phyloP scores from a whole-genome alignment of 805 yeast genomes.

The Blastobotrys chiropterorum region DNA sequence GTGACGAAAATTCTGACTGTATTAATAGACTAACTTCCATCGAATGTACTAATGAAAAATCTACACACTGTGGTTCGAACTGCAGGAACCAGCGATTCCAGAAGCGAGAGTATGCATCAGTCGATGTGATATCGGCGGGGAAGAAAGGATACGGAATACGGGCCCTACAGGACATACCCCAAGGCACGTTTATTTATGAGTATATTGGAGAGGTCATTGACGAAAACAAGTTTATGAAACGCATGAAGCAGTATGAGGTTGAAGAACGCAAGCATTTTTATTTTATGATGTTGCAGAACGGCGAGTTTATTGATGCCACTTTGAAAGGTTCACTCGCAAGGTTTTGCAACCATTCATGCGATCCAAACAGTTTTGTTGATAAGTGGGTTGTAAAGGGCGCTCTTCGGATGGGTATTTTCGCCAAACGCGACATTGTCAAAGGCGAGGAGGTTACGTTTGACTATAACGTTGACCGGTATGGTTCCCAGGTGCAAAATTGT shows the following conservation, averaged over 20 bases:
- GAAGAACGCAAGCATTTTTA: slow-evolving; percentile 74
- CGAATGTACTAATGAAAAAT: slow-evolving; percentile 71
- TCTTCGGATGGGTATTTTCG: slow-evolving; percentile 89
- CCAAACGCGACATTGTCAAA: slow-evolving; percentile 58
- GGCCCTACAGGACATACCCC: slow-evolving; percentile 52
- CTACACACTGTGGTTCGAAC: slow-evolving; percentile 60
- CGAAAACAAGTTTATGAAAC: slow-evolving; percentile 62
- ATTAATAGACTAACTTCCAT: slow-evolving; percentile 87
- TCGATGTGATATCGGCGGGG: slow-evolving; percentile 80
- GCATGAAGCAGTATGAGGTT: slow-evolving; percentile 70
- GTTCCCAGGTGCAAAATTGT: slow-evolving; percentile 90
- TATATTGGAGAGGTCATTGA: slow-evolving; percentile 92
- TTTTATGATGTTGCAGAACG: slow-evolving; percentile 92
- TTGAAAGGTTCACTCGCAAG: slow-evolving; percentile 81
- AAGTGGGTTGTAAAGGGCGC: slow-evolving; percentile 95
- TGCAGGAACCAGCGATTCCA: slow-evolving; percentile 92
- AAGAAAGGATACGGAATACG: slow-evolving; percentile 86
- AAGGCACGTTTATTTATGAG: slow-evolving; percentile 76
- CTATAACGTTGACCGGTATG: slow-evolving; percentile 93
- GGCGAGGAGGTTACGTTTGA: slow-evolving; percentile 93
- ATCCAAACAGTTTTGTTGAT: slow-evolving; percentile 90
- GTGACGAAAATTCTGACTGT: slow-evolving; percentile 83
- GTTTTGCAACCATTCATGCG: slow-evolving; percentile 91
- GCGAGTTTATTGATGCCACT: slow-evolving; percentile 93
- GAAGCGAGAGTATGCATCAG: slow-evolving; percentile 58